Evolutionary conservation across 768 basidiomycete genomes (phyloP), one percentile per base, ranked within the genome.

Genomic region (Tylopilus rubrobrunneus): DNA sequence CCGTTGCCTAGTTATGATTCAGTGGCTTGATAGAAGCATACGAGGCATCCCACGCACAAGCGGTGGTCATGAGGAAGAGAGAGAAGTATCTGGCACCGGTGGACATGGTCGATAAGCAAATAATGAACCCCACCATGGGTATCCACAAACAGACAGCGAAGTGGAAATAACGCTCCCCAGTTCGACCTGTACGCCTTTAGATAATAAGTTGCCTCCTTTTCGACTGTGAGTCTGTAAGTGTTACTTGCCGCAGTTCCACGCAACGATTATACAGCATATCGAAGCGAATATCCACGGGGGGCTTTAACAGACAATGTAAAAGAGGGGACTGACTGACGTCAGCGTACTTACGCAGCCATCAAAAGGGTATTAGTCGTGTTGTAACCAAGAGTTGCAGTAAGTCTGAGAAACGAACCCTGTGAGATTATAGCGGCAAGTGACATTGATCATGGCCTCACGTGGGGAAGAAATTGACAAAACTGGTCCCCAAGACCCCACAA

Each of bases 101-200:
- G 4, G 71, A 70, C 68, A 75, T 74, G 0, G 83, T 86, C 7
- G 75, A 73, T 14, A 85, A 65, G 5, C 76, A 74, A 54, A 87
- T 81, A 53, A 84, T 79, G 62, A 78, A 86, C 0, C 81, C 85
- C 8, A 83, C 31, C 8, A 85, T 79, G 45, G 79, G 77, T 11
- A 69, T 76, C 82, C 82, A 84, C 80, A 79, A 83, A 70, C 76
- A 79, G 1, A 61, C 67, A 1, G 74, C 66, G 23, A 83, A 74
- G 61, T 86, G 85, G 73, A 84, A 83, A 69, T 78, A 86, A 10
- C 84, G 78, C 62, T 85, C 85, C 5, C 84, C 84, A 7, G 81
- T 80, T 54, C 71, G 73, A 57, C 85, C 85, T 78, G 39, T 23
- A 12, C 19, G 48, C 19, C 5, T 5, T 4, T 3, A 34, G 21